Conservation (phyloP, 2,329 filamentous ascomycete genomes). For the Diaporthe sp. region DNA sequence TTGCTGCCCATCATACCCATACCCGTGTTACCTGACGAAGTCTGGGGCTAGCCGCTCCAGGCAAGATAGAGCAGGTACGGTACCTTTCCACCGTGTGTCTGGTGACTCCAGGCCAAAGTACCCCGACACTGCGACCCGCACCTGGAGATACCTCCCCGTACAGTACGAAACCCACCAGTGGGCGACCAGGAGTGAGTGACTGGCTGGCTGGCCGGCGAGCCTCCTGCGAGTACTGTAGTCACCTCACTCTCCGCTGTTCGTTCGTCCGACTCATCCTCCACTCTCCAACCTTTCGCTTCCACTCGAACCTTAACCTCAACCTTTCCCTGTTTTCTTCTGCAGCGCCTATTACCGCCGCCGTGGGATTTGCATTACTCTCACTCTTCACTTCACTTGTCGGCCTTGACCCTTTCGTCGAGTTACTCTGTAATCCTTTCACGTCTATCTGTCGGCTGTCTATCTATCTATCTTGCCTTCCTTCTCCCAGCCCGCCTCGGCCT, state of each 20-base stretch:
- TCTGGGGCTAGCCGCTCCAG: conserved; percentile 22
- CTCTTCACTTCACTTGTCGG: conserved; percentile 17
- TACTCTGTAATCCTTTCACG: conserved; percentile 20
- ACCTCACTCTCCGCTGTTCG: conserved; percentile 33
- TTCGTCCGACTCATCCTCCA: conserved; percentile 37
- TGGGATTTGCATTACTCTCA: conserved; percentile 29
- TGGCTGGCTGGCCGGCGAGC: not conserved
- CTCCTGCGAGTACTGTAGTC: conserved; percentile 29
- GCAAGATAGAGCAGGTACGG: conserved; percentile 8
- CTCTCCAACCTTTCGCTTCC: conserved; percentile 26
- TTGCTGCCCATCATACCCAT: conserved; percentile 15
- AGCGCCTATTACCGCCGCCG: conserved; percentile 22
- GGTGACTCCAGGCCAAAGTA: conserved; percentile 19
- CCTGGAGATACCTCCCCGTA: conserved; percentile 15
- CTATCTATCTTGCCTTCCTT: not conserved
- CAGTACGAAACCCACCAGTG: conserved; percentile 12
- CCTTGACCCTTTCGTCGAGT: conserved; percentile 18
- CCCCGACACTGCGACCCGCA: not conserved
- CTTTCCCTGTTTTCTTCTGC: conserved; percentile 21
- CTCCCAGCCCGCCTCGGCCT: conserved; percentile 22
- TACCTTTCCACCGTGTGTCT: not conserved
- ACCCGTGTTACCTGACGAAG: conserved; percentile 17
- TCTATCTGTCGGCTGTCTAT: not conserved
- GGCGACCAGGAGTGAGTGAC: not conserved
- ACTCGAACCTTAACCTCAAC: conserved; percentile 20